Percentiles rank a stretch among this genome's conserved stretches.
phyloP scores from a whole-genome alignment of 176 grass and related monocot species.

The Lolium multiflorum region DNA sequence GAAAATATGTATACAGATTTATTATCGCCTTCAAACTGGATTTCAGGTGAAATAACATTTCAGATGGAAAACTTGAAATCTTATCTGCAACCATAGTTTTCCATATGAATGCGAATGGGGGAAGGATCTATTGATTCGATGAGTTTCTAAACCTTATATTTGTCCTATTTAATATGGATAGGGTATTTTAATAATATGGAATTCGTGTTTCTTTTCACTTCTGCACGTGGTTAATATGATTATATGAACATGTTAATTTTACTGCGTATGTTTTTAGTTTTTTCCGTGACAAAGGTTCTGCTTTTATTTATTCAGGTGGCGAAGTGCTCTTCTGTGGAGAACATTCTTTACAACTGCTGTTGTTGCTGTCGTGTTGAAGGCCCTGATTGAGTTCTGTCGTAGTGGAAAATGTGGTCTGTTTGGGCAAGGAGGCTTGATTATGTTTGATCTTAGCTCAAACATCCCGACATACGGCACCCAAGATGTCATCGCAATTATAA shows the following conservation, averaged over 20 bases:
- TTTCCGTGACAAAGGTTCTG: not conserved
- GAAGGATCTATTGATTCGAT: constrained; percentile 10
- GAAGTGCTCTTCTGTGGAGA: constrained; percentile 94
- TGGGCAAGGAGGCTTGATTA: constrained; percentile 88
- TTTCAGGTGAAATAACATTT: constrained; percentile 3
- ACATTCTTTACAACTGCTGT: constrained; percentile 97
- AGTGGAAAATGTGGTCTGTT: constrained; percentile 91
- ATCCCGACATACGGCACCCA: constrained; percentile 57
- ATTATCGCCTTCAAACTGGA: not conserved
- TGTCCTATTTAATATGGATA: not conserved
- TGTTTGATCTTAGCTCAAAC: constrained; percentile 91
- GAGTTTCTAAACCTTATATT: not conserved
- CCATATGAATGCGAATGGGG: not conserved
- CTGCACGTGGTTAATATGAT: not conserved
- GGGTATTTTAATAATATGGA: not conserved
- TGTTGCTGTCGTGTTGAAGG: constrained; percentile 81
- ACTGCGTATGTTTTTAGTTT: not conserved
- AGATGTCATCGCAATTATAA: constrained; percentile 75
- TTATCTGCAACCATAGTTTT: not conserved
- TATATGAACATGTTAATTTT: not conserved
- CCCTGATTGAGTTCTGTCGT: constrained; percentile 69
- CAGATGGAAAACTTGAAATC: constrained; percentile 9
- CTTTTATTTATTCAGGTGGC: constrained; percentile 73
- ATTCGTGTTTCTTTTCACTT: not conserved
- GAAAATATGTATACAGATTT: not conserved